phyloP scores from a whole-genome alignment of 192 early-diverging fungal genomes.

The Coemansia sp. region DNA sequence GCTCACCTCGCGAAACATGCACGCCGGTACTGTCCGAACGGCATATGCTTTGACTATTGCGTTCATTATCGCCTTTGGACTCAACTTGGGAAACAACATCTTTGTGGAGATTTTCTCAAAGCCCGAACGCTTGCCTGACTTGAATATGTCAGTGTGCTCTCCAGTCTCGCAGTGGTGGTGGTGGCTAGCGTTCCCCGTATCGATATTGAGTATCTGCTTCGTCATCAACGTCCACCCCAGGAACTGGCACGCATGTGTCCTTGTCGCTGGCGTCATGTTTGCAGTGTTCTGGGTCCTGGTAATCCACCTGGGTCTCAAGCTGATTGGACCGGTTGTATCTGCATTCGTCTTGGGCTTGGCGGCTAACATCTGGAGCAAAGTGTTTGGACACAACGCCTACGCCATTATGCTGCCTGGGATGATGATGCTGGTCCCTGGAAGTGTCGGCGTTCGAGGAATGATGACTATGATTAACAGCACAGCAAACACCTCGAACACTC shows the following conservation, averaged over 20 bases:
- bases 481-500: slow-evolving; percentile 32
- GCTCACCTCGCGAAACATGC: slow-evolving; percentile 78
- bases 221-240: slow-evolving; percentile 57
- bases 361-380: slow-evolving; percentile 71
- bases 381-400: slow-evolving; percentile 65
- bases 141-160: slow-evolving; percentile 23
- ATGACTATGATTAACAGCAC: slow-evolving; percentile 61
- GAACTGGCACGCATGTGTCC: slow-evolving; percentile 70
- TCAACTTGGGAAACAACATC: slow-evolving; percentile 62
- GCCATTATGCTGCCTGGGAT: slow-evolving; percentile 78
- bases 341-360: slow-evolving; percentile 76
- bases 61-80: slow-evolving; percentile 71
- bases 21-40: slow-evolving; percentile 81
- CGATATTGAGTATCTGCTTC: slow-evolving; percentile 56
- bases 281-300: slow-evolving; percentile 62
- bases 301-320: slow-evolving; percentile 54
- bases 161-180: slow-evolving; percentile 50
- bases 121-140: slow-evolving; percentile 14
- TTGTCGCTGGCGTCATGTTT: slow-evolving; percentile 68
- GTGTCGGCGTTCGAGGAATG: slow-evolving; percentile 65
- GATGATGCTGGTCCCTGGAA: slow-evolving; percentile 80
- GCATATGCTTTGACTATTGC: slow-evolving; percentile 78
- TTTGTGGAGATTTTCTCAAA: slow-evolving; percentile 61
- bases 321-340: slow-evolving; percentile 62
- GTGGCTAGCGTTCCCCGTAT: slow-evolving; percentile 60